These are phyloP conservation scores for Metarhizium brunneum DNA, from an alignment of 2,329 filamentous ascomycete genomes.

Conservation along the genomic window DNA sequence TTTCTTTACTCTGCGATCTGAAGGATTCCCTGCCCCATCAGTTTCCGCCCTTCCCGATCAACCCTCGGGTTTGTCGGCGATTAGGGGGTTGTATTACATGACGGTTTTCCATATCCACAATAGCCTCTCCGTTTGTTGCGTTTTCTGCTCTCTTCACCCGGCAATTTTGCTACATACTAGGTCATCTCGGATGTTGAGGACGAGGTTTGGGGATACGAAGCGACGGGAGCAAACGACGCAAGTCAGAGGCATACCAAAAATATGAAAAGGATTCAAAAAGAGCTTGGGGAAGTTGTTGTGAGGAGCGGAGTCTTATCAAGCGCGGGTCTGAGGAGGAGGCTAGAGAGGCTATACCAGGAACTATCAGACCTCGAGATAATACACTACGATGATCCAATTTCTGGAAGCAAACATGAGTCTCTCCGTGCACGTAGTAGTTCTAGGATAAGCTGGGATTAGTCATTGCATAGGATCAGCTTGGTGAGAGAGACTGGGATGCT, in stretches of 20 bases:
- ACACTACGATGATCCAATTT: slow-evolving; percentile 23
- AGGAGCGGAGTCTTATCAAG: slow-evolving; percentile 3
- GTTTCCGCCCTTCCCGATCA: slow-evolving; percentile 19
- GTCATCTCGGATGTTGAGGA: not conserved
- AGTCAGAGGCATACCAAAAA: slow-evolving; percentile 1
- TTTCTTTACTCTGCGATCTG: slow-evolving; percentile 12
- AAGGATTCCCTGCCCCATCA: slow-evolving; percentile 25
- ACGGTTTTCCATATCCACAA: slow-evolving; percentile 22
- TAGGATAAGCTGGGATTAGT: no score
- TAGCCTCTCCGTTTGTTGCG: slow-evolving; percentile 15
- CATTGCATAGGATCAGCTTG: no score
- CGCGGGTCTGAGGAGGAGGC: not conserved
- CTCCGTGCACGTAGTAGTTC: not conserved
- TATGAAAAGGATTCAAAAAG: not conserved
- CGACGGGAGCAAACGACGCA: not conserved
- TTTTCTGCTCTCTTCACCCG: slow-evolving; percentile 10
- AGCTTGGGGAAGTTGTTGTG: slow-evolving; percentile 11
- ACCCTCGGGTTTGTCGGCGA: slow-evolving; percentile 19
- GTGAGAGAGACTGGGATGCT: no score
- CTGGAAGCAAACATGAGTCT: not conserved
- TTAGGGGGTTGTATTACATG: slow-evolving; percentile 27
- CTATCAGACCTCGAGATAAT: slow-evolving; percentile 26
- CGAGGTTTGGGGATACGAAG: not conserved
- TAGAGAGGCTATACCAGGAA: slow-evolving; percentile 18
- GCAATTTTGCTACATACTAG: slow-evolving; percentile 2